phyloP scores from a whole-genome alignment of 139 green algal genomes.

The Closterium sp. region DNA sequence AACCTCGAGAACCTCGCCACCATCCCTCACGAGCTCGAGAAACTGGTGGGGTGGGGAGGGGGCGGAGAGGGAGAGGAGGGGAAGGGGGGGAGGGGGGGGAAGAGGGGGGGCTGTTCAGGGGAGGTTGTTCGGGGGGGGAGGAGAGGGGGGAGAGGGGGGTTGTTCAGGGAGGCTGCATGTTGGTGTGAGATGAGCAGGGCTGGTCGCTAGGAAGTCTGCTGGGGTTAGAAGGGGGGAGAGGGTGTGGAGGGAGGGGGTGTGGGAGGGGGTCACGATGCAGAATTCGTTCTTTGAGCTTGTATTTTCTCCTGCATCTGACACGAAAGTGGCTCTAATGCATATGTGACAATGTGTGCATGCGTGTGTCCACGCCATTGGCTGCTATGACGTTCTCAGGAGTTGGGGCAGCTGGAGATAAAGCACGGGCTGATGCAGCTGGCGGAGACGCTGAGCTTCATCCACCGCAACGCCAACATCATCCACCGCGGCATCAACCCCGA shows the following conservation, averaged over 20 bases:
- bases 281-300: too few species aligned
- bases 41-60: conserved; percentile 13
- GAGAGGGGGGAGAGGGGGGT: too few species aligned
- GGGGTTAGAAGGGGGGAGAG: too few species aligned
- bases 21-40: conserved; percentile 30
- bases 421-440: conserved; percentile 66
- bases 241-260: too few species aligned
- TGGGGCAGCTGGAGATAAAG: conserved; percentile 77
- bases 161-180: too few species aligned
- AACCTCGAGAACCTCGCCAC: conserved; percentile 48
- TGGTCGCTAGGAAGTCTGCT: too few species aligned
- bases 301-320: too few species aligned
- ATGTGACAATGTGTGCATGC: background rate
- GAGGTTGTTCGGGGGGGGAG: too few species aligned
- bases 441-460: conserved; percentile 78
- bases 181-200: too few species aligned
- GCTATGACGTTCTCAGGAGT: background rate
- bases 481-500: conserved; percentile 64
- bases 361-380: background rate
- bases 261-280: too few species aligned
- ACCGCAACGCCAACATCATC: conserved; percentile 69
- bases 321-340: background rate
- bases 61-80: conserved; percentile 72
- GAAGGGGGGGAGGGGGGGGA: conserved; percentile 54
- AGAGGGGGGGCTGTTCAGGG: too few species aligned